Base-by-base conservation (phyloP, 2,329 filamentous ascomycete genomes). In the Ophiocordyceps australis region DNA sequence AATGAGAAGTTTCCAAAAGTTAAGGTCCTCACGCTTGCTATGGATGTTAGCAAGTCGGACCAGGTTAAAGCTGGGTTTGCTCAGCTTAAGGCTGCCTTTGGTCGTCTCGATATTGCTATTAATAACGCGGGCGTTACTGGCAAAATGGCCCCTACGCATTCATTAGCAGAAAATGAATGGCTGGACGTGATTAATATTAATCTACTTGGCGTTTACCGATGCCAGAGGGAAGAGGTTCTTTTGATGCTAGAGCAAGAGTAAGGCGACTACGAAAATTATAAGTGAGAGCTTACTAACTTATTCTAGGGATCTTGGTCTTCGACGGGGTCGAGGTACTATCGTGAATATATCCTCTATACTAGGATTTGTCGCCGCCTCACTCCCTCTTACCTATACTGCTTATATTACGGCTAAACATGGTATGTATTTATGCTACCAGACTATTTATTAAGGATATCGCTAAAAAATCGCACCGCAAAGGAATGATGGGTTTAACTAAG, bases 41-140 rank as follows among this genome's bases (percentile, higher is more conserved):
- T 62, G 13, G 56, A 70, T 35, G 60, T 69, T 5, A 43, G 50
- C 10, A 43, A 55, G 20, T 46, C 54, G 23, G 37, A 33, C 2
- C 47, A 54, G 13, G 52, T 68, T 6, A 49, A 55, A 12, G 33
- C 43, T 4, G 54, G 49, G 13, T 41, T 70, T 7, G 41, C 44
- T 2, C 38, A 50, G 24, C 49, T 50, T 1, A 53, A 54, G 2
- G 38, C 45, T 10, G 38, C 46, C 24, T 69, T 68, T 38, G 62
- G 62, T 7, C 47, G 64, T 4, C 46, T 71, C 22, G 65, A 71
- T 34, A 50, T 65, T 20, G 62, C 60, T 0, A 50, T 69, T 25
- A 68, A 74, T 36, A 61, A 63, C 22, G 65, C 65, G 2, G 65
- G 64, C 3, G 53, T 69, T 15, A 45, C 45, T 6, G 60, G 59